Evolutionary conservation across 163 green algal genomes (phyloP).

Genomic region (Prototheca cutis): DNA sequence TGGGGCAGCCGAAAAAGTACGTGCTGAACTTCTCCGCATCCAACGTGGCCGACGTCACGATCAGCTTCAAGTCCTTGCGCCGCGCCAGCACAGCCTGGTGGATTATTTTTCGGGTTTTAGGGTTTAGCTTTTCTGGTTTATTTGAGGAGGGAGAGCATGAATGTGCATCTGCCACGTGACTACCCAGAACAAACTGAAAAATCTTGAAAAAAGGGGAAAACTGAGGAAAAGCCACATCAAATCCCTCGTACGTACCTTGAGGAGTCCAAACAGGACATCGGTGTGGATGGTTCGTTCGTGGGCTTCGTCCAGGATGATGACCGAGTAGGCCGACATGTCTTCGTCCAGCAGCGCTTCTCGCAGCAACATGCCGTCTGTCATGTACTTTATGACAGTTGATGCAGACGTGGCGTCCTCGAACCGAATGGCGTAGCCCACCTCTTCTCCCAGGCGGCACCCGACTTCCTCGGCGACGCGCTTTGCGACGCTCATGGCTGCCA

Average conservation of each 20-base stretch:
- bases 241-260: too few species aligned
- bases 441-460: slow-evolving; percentile 78
- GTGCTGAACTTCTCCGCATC: slow-evolving; percentile 95
- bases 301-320: slow-evolving; percentile 97
- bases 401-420: slow-evolving; percentile 91
- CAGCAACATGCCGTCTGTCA: slow-evolving; percentile 84
- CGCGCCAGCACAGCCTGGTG: slow-evolving; percentile 36
- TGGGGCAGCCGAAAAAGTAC: slow-evolving; percentile 96
- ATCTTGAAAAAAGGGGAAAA: too few species aligned
- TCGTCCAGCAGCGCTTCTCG: slow-evolving; percentile 86
- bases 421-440: slow-evolving; percentile 89
- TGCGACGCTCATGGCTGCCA: slow-evolving; percentile 92
- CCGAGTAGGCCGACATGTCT: slow-evolving; percentile 40
- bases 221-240: too few species aligned
- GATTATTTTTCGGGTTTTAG: too few species aligned
- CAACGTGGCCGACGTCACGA: slow-evolving; percentile 92
- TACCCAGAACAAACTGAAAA: too few species aligned
- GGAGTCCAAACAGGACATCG: slow-evolving; percentile 95
- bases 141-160: too few species aligned
- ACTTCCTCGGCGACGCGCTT: slow-evolving; percentile 95
- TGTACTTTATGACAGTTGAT: slow-evolving; percentile 85
- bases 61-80: slow-evolving; percentile 82
- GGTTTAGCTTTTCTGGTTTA: too few species aligned
- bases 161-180: too few species aligned
- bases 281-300: slow-evolving; percentile 98